Evolutionary conservation across 768 basidiomycete genomes (phyloP).

Genomic region (Favolaschia claudopus): DNA sequence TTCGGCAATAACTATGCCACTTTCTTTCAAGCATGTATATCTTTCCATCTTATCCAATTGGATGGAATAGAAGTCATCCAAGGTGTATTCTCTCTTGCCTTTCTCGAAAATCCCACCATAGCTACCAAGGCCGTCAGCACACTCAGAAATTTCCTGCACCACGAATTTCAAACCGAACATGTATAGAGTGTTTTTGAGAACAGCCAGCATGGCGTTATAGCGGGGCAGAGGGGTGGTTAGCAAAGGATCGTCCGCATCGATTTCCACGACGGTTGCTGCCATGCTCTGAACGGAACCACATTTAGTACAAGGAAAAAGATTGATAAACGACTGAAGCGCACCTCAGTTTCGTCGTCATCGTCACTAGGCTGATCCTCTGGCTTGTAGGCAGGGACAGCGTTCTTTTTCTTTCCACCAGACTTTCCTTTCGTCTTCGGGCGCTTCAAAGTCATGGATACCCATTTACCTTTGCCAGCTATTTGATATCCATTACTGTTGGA

Average conservation of each 20-base stretch:
- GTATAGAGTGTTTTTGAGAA: slow-evolving; percentile 84
- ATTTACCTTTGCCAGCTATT: slow-evolving; percentile 73
- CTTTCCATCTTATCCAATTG: slow-evolving; percentile 86
- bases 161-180: slow-evolving; percentile 60
- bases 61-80: slow-evolving; percentile 87
- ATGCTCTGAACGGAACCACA: neutral
- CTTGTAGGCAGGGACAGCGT: slow-evolving; percentile 15
- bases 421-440: slow-evolving; percentile 65
- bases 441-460: slow-evolving; percentile 82
- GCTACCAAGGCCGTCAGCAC: slow-evolving; percentile 40
- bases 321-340: slow-evolving; percentile 1
- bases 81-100: slow-evolving; percentile 83
- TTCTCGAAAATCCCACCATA: slow-evolving; percentile 92
- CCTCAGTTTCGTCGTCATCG: slow-evolving; percentile 29
- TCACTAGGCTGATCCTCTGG: slow-evolving; percentile 16
- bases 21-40: slow-evolving; percentile 76
- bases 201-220: slow-evolving; percentile 90
- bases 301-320: neutral
- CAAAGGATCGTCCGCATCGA: slow-evolving; percentile 70
- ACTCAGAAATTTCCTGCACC: neutral
- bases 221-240: slow-evolving; percentile 71
- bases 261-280: slow-evolving; percentile 32
- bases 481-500: slow-evolving; percentile 79
- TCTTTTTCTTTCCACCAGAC: slow-evolving; percentile 52
- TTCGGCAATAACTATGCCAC: slow-evolving; percentile 64